phyloP scores from a whole-genome alignment of 345 rosid species.

The Eucalyptus cladocalyx region DNA sequence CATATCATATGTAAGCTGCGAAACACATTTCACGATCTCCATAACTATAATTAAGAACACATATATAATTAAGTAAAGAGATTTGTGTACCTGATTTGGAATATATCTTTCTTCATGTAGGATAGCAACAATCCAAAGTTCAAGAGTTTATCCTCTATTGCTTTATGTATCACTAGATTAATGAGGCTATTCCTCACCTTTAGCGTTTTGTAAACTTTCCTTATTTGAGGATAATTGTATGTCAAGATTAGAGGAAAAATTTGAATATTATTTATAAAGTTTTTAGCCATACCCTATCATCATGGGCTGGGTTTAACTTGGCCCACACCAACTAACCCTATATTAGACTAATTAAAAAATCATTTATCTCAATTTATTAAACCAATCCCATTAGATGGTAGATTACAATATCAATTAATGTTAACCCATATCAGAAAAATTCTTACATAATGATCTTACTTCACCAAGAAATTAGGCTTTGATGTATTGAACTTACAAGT shows the following conservation, averaged over 20 bases:
- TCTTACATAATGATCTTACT: neutral
- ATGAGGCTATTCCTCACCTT: accelerated
- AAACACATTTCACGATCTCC: accelerated
- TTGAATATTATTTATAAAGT: accelerated
- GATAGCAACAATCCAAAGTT: too few relatives aligned
- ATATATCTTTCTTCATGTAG: accelerated
- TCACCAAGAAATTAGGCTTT: neutral
- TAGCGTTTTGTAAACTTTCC: too few relatives aligned
- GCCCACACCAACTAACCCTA: accelerated
- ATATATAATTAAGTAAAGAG: too few relatives aligned
- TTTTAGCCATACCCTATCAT: accelerated
- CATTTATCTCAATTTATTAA: too few relatives aligned
- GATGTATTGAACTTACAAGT: neutral
- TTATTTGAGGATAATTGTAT: too few relatives aligned
- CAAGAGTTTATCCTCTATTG: too few relatives aligned
- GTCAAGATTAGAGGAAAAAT: accelerated
- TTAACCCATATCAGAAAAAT: too few relatives aligned
- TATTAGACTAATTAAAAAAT: too few relatives aligned
- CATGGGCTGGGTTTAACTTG: accelerated
- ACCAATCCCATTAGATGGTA: too few relatives aligned
- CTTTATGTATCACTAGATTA: accelerated
- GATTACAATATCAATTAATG: too few relatives aligned
- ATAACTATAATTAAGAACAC: accelerated
- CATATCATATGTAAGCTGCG: accelerated
- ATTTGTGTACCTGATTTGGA: too few relatives aligned